Conservation (phyloP, 345 rosid species). For the Angophora floribunda region DNA sequence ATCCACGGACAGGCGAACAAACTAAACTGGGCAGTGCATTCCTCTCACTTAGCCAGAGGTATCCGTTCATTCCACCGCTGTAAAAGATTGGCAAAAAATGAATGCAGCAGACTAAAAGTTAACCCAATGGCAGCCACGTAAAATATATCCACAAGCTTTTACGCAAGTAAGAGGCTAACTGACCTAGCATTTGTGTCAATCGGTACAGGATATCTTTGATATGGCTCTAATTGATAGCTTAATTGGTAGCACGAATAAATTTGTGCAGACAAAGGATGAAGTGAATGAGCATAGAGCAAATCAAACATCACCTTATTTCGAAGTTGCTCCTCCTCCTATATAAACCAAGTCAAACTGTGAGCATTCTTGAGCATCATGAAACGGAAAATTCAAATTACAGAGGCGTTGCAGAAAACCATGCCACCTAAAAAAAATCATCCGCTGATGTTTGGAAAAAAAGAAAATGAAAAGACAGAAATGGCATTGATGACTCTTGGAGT, state of each 20-base stretch:
- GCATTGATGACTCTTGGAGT: not conserved
- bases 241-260: conserved; percentile 28
- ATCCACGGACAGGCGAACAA: conserved; percentile 60
- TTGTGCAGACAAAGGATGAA: conserved; percentile 56
- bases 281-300: conserved; percentile 63
- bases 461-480: not conserved
- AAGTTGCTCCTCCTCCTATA: conserved; percentile 66
- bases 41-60: conserved; percentile 58
- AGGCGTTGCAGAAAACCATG: not conserved
- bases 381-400: not conserved
- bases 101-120: not conserved
- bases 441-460: not conserved
- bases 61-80: conserved; percentile 96
- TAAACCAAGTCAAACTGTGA: not conserved
- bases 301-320: conserved; percentile 89
- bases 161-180: not conserved
- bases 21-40: conserved; percentile 30
- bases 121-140: not conserved
- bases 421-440: not conserved
- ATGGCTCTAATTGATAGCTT: conserved; percentile 10
- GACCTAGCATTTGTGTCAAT: conserved; percentile 69
- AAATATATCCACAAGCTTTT: not conserved
- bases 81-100: conserved; percentile 13
- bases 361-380: not conserved
- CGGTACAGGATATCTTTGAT: conserved; percentile 26